A percentile compares a stretch with the other conserved stretches of the same genome.
Conservation (phyloP, 352 stramenopile species). For the Phytophthora citrophthora region DNA sequence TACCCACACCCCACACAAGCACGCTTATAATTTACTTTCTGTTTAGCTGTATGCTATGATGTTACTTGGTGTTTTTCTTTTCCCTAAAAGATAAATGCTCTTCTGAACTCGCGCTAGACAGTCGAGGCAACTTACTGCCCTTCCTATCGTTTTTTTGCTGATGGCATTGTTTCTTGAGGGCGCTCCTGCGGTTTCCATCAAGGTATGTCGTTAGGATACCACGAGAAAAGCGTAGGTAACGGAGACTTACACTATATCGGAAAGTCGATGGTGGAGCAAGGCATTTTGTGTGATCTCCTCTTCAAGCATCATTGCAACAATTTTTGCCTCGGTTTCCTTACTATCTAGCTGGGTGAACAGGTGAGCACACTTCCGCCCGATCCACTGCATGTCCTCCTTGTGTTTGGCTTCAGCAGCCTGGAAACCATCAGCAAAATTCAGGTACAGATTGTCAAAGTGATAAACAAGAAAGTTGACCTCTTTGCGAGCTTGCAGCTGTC, state of each 20-base stretch:
- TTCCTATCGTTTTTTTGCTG: not conserved
- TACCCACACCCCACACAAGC: conserved; percentile 15
- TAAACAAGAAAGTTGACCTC: conserved; percentile 25
- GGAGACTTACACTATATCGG: conserved; percentile 20
- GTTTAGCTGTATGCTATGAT: conserved; percentile 23
- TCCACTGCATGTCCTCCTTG: conserved; percentile 61
- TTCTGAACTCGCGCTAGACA: conserved; percentile 11
- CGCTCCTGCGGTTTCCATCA: conserved; percentile 1
- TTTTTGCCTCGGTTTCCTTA: conserved; percentile 54
- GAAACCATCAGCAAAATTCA: not conserved
- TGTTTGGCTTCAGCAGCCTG: conserved; percentile 46
- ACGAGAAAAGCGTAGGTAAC: not conserved
- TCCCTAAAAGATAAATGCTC: not conserved
- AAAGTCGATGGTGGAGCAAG: conserved; percentile 15
- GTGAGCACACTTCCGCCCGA: conserved; percentile 61
- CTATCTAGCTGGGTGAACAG: conserved; percentile 68
- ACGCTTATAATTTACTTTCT: conserved; percentile 46
- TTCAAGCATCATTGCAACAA: conserved; percentile 39
- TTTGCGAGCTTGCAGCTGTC: conserved; percentile 22
- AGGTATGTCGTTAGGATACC: not conserved
- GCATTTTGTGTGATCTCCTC: conserved; percentile 38
- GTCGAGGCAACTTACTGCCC: conserved; percentile 4
- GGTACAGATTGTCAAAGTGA: no score
- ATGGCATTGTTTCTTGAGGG: conserved; percentile 3
- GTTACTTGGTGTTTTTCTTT: conserved; percentile 1